Conservation (phyloP, 139 green algal genomes). For the Chlamydomonas incerta region DNA sequence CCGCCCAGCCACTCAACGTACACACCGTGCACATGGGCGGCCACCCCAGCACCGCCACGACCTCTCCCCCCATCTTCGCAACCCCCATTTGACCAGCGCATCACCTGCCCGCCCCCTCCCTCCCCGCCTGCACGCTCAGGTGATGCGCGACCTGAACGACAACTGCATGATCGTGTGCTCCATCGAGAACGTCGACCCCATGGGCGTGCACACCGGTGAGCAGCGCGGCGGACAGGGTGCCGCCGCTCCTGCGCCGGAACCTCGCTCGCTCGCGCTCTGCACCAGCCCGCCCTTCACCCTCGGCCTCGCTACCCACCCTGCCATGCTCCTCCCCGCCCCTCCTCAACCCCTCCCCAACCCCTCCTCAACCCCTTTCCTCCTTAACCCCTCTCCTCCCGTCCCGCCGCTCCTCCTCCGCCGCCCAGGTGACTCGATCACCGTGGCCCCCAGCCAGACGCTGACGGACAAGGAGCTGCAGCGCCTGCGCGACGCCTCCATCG, state of each 20-base stretch:
- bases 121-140: neutral
- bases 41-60: too few species aligned
- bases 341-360: too few species aligned
- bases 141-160: conserved; percentile 99
- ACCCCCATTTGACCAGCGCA: neutral
- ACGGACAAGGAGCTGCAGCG: conserved; percentile 98
- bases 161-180: conserved; percentile 99
- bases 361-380: neutral
- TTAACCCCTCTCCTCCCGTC: neutral
- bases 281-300: too few species aligned
- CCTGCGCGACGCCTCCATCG: conserved; percentile 76
- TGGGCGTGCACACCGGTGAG: conserved; percentile 98
- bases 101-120: neutral
- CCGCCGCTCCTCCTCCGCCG: neutral
- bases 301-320: too few species aligned
- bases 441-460: conserved; percentile 87
- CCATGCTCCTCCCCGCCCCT: too few species aligned
- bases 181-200: conserved; percentile 99
- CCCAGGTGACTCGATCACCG: conserved; percentile 78
- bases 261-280: too few species aligned
- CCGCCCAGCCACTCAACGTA: too few species aligned
- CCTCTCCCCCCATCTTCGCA: neutral
- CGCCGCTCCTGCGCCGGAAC: too few species aligned
- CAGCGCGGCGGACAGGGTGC: too few species aligned
- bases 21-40: too few species aligned